Conservation (phyloP, 441 rosid species). For the Pelargonium cotyledonis region DNA sequence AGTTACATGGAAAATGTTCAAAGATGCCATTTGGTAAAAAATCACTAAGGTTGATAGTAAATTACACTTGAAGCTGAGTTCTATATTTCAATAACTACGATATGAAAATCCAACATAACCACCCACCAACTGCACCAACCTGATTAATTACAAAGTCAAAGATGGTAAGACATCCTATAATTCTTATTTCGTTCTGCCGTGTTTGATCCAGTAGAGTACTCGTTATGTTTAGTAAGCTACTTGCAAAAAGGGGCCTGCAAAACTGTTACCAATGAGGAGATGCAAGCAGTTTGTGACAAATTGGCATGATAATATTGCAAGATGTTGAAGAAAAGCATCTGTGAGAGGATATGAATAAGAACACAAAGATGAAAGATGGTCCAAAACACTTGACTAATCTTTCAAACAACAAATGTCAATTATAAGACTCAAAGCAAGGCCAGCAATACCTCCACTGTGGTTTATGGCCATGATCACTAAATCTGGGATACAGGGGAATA, state of each 20-base stretch:
- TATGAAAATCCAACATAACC: conserved; percentile 3
- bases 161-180: conserved; percentile 64
- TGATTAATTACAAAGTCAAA: conserved; percentile 76
- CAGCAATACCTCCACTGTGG: background rate
- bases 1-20: conserved; percentile 4
- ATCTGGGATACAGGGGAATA: background rate
- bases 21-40: background rate
- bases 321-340: background rate
- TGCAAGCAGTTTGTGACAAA: conserved; percentile 10
- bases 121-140: conserved; percentile 35
- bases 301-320: conserved; percentile 10
- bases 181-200: conserved; percentile 61
- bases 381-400: background rate
- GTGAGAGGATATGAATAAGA: background rate
- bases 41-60: conserved; percentile 10
- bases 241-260: conserved; percentile 83
- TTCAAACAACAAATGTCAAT: background rate
- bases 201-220: conserved; percentile 80
- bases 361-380: background rate
- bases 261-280: background rate
- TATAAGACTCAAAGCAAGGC: background rate
- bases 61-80: background rate
- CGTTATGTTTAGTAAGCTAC: conserved; percentile 69
- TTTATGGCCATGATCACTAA: background rate
- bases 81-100: background rate